Conservation (phyloP, 495 filamentous ascomycete species). For the Penicillium paradoxum region DNA sequence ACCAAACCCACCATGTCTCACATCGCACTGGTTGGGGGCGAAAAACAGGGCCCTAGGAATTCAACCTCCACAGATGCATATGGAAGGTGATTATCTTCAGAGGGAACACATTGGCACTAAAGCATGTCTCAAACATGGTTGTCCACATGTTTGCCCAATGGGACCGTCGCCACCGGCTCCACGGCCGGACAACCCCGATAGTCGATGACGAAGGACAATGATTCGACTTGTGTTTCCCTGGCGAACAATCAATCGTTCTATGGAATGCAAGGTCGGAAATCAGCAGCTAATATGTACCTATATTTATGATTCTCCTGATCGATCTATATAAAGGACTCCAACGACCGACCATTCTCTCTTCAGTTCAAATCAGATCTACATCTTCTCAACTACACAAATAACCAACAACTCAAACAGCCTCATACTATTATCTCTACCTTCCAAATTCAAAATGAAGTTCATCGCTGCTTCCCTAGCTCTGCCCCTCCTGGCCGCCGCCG, state of each 20-base stretch:
- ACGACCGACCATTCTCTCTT: neutral
- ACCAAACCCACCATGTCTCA: neutral
- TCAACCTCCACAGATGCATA: no score
- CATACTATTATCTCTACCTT: neutral
- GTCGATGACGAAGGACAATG: neutral
- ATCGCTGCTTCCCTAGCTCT: slow-evolving; percentile 24
- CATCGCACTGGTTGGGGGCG: neutral
- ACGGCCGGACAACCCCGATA: slow-evolving; percentile 1
- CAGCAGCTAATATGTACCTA: neutral
- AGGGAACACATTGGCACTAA: no score
- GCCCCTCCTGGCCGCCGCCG: slow-evolving; percentile 29
- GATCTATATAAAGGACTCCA: neutral
- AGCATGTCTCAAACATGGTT: neutral
- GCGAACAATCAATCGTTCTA: neutral
- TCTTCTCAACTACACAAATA: neutral
- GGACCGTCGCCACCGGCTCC: neutral
- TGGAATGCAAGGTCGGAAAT: neutral
- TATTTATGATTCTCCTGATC: neutral
- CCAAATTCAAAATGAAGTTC: slow-evolving; percentile 26
- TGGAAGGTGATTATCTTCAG: neutral
- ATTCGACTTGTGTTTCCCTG: neutral
- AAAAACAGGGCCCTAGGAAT: no score
- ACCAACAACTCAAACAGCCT: neutral
- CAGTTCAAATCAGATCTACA: neutral
- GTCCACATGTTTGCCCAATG: neutral